Evolutionary conservation across 1,284 basidiomycete species (phyloP), one percentile per base, ranked within the genome.

Genomic region (Neonothopanus nambi): DNA sequence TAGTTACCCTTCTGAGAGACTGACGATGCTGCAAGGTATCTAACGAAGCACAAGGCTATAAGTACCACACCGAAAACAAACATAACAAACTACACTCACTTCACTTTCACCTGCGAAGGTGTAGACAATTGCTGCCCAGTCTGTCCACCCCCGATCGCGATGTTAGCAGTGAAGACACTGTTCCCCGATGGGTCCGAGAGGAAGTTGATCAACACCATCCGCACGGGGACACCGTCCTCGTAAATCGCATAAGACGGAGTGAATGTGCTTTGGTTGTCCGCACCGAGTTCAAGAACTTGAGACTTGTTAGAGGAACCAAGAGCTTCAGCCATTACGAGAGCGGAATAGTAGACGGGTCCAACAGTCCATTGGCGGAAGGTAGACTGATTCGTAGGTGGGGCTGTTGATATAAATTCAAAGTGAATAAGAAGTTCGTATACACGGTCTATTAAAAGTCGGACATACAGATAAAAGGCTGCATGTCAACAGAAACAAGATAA

Each of bases 171-270:
- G 58, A 81, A 73, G 60, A 79, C 76, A 59, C 71, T 81, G 6
- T 70, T 75, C 7, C 82, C 83, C 1, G 70, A 70, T 0, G 74
- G 59, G 61, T 87, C 84, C 18, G 74, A 70, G 45, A 84, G 70
- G 61, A 79, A 91, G 67, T 92, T 93, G 72, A 91, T 77, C 50
- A 93, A 67, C 4, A 81, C 81, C 5, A 86, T 70, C 36, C 84
- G 77, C 3, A 73, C 74, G 2, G 85, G 80, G 42, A 64, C 70
- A 7, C 78, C 80, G 54, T 79, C 71, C 65, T 87, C 82, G 66
- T 90, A 92, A 33, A 93, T 77, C 1, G 79, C 86, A 65, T 92
- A 93, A 3, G 78, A 83, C 0, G 89, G 88, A 8, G 84, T 87
- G 61, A 72, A 82, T 15, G 73, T 69, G 60, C 76, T 78, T 45